Percentiles rank a stretch among this genome's conserved stretches.
Evolutionary conservation across 2,329 filamentous ascomycete genomes (phyloP).

Genomic region (Colletotrichum gigasporum): DNA sequence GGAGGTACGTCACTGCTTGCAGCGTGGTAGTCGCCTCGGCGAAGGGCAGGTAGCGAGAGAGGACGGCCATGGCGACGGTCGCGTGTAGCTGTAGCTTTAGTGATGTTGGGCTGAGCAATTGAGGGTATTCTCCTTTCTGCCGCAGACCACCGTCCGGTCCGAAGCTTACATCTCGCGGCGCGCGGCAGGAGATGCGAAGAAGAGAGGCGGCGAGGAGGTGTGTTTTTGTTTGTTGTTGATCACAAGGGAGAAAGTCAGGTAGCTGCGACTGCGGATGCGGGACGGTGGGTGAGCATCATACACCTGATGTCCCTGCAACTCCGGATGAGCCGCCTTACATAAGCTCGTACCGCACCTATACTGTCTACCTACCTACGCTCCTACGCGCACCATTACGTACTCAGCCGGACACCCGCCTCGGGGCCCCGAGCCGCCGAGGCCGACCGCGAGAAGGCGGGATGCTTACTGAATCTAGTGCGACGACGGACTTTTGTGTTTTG

Average conservation of each 20-base stretch:
- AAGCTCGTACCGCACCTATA: slow-evolving; percentile 2
- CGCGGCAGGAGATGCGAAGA: neutral
- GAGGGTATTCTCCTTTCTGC: slow-evolving; percentile 24
- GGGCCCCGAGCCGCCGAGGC: neutral
- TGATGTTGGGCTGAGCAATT: slow-evolving; percentile 16
- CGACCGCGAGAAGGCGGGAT: neutral
- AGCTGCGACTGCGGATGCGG: slow-evolving; percentile 22
- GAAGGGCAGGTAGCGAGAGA: slow-evolving; percentile 65
- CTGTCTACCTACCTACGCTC: too few species aligned
- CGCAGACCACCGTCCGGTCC: slow-evolving; percentile 15
- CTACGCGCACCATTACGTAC: slow-evolving; percentile 14
- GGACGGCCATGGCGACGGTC: slow-evolving; percentile 34
- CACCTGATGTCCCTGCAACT: slow-evolving; percentile 15
- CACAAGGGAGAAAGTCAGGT: slow-evolving; percentile 22
- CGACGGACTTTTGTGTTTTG: neutral
- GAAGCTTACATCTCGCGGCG: slow-evolving; percentile 28
- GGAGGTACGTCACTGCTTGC: slow-evolving; percentile 78
- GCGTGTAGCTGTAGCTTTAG: neutral
- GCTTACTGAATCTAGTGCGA: slow-evolving; percentile 3
- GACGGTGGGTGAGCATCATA: slow-evolving; percentile 24
- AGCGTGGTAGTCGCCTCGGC: slow-evolving; percentile 66
- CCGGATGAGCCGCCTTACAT: slow-evolving; percentile 22
- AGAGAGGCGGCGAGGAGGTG: neutral
- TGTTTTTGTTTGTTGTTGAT: slow-evolving; percentile 29
- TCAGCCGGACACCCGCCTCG: slow-evolving; percentile 10